A percentile compares a stretch with the other conserved stretches of the same genome.
These are phyloP conservation scores for Debaryomyces hansenii DNA, from an alignment of 805 yeast genomes.

Conservation along the genomic window DNA sequence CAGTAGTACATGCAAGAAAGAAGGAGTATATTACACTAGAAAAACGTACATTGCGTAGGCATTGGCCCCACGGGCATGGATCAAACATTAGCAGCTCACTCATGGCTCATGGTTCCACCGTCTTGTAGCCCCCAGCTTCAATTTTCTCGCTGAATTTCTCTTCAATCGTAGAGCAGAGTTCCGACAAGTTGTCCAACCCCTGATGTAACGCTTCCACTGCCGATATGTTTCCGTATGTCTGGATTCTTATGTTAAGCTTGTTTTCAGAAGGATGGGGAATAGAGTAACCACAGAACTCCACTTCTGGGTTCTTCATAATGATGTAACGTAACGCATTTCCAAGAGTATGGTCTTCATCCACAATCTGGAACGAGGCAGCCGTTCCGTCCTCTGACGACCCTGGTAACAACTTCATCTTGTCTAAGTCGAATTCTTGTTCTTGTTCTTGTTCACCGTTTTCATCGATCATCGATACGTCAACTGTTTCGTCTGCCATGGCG, in stretches of 20 bases:
- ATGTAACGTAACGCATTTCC: conserved; percentile 93
- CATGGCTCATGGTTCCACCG: conserved; percentile 45
- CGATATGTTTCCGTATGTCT: conserved; percentile 81
- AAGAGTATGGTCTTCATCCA: conserved; percentile 93
- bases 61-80: background rate
- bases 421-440: conserved; percentile 51
- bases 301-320: conserved; percentile 97
- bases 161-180: conserved; percentile 81
- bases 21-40: background rate
- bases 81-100: too few relatives aligned
- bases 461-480: conserved; percentile 20
- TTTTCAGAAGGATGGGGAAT: conserved; percentile 98
- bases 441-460: conserved; percentile 40
- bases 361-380: conserved; percentile 90
- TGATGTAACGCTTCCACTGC: conserved; percentile 92
- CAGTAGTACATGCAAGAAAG: background rate
- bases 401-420: conserved; percentile 68
- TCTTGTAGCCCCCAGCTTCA: conserved; percentile 52
- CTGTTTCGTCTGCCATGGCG: conserved; percentile 21
- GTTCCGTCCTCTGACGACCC: conserved; percentile 93
- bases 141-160: conserved; percentile 71
- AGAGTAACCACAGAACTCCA: conserved; percentile 97
- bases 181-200: conserved; percentile 83
- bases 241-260: conserved; percentile 85
- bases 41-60: background rate